Evolutionary conservation across 768 basidiomycete genomes (phyloP).

Genomic region (Trametes cingulata): DNA sequence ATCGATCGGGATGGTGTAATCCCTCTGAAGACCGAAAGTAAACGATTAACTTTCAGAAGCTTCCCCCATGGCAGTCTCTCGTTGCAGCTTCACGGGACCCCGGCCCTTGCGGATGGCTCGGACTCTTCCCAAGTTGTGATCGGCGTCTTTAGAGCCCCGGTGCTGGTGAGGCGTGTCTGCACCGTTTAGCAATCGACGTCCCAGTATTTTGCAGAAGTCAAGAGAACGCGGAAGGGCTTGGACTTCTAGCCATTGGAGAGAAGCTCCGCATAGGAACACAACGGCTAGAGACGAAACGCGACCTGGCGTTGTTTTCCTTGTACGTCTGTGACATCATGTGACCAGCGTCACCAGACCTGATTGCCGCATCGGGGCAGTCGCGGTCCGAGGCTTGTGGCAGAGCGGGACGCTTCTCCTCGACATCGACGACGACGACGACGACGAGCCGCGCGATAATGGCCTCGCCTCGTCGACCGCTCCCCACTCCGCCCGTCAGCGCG

Average conservation of each 20-base stretch:
- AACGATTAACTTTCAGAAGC: slow-evolving; percentile 3
- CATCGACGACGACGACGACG: slow-evolving; percentile 7
- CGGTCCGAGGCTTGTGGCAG: slow-evolving; percentile 18
- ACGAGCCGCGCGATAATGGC: slow-evolving; percentile 25
- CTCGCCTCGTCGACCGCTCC: slow-evolving; percentile 34
- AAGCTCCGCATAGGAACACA: not conserved
- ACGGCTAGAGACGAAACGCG: not conserved
- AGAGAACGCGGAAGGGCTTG: not conserved
- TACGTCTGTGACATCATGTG: slow-evolving; percentile 16
- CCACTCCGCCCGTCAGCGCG: slow-evolving; percentile 27
- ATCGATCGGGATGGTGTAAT: not conserved
- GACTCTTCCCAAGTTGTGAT: slow-evolving; percentile 8
- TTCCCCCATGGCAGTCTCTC: not conserved
- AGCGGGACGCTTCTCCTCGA: slow-evolving; percentile 7
- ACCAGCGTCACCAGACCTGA: slow-evolving; percentile 12
- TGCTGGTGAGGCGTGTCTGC: slow-evolving; percentile 2
- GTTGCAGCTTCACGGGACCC: slow-evolving; percentile 14
- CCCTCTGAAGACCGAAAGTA: not conserved
- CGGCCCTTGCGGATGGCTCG: not conserved
- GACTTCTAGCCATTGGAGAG: not conserved
- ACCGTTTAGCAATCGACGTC: not conserved
- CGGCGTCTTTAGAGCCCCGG: slow-evolving; percentile 2
- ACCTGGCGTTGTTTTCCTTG: not conserved
- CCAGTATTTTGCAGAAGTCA: not conserved
- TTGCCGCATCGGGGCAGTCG: slow-evolving; percentile 18